Base-by-base conservation (phyloP, 1,139 yeast genomes). In the Debaryomyces nepalensis region DNA sequence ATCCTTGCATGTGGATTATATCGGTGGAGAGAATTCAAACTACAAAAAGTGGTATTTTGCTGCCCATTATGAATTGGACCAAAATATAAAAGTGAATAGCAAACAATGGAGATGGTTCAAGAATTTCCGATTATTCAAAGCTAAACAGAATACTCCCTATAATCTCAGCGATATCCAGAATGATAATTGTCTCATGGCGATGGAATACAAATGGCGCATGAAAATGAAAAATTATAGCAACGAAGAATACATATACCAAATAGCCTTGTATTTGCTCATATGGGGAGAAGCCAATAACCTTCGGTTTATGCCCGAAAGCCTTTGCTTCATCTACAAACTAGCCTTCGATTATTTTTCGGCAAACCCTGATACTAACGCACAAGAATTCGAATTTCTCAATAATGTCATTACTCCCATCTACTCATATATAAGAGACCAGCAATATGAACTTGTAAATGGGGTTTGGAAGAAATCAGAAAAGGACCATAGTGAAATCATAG, bases 401-500 rank as follows among this genome's bases (percentile, higher is more conserved):
- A 52, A 63, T 15, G 59, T 73, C 4, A 70, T 78, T 10, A 71
- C 73, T 1, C 83, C 83, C 0, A 40, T 78, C 10, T 78, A 77
- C 52, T 55, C 61, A 20, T 76, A 57, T 39, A 57, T 74, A 5
- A 55, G 73, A 42, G 68, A 65, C 38, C 81, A 77, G 45, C 78
- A 73, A 42, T 74, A 66, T 45, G 63, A 62, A 23, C 32, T 52
- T 1, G 48, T 57, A 5, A 70, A 70, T 26, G 79, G 73, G 0
- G 51, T 55, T 2, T 75, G 76, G 68, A 58, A 71, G 2, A 73
- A 75, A 47, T 70, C 71, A 29, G 83, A 77, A 41, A 76, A 71
- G 39, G 97, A 89, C 57, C 97, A 89, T 56, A 69, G 76, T 45
- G 68, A 74, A 29, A 76, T 82, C 2, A 82, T 89, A 47, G 96